Evolutionary conservation across 2,329 filamentous ascomycete species (phyloP).

Genomic region (Zymoseptoria pseudotritici): DNA sequence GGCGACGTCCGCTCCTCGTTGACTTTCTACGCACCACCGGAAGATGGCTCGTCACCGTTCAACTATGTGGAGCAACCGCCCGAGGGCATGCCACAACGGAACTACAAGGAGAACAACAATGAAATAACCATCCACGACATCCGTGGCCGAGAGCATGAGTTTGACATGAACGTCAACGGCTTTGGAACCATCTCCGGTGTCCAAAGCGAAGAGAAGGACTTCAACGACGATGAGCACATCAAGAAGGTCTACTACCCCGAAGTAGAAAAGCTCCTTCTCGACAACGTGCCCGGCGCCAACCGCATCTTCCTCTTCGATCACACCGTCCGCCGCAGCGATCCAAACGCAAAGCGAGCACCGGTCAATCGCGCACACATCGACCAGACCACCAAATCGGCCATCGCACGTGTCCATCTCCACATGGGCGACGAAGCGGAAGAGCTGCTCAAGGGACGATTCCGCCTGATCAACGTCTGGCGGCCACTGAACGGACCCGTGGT

Average conservation of each 20-base stretch:
- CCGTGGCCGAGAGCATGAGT: conserved; percentile 60
- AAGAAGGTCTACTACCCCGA: conserved; percentile 73
- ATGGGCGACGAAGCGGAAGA: conserved; percentile 59
- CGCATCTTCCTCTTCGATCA: conserved; percentile 76
- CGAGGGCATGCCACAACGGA: conserved; percentile 54
- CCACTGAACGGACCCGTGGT: conserved; percentile 53
- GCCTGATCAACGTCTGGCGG: conserved; percentile 85
- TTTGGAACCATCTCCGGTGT: conserved; percentile 60
- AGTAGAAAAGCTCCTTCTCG: conserved; percentile 63
- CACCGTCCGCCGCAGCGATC: conserved; percentile 64
- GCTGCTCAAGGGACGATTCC: conserved; percentile 61
- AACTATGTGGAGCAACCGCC: conserved; percentile 52
- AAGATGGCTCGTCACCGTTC: conserved; percentile 54
- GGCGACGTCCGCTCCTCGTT: conserved; percentile 58
- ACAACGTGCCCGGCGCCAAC: conserved; percentile 57
- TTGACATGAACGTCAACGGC: conserved; percentile 64
- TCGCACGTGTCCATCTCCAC: conserved; percentile 60
- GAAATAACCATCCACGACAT: conserved; percentile 61
- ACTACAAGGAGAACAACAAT: conserved; percentile 50
- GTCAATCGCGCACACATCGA: conserved; percentile 74
- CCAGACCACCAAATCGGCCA: conserved; percentile 62
- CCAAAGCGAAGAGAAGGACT: conserved; percentile 49
- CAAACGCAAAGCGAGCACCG: conserved; percentile 56
- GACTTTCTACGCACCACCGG: conserved; percentile 57
- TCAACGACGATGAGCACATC: conserved; percentile 63